Base-by-base conservation (phyloP, 306 rosid genomes). In the Cercis canadensis region DNA sequence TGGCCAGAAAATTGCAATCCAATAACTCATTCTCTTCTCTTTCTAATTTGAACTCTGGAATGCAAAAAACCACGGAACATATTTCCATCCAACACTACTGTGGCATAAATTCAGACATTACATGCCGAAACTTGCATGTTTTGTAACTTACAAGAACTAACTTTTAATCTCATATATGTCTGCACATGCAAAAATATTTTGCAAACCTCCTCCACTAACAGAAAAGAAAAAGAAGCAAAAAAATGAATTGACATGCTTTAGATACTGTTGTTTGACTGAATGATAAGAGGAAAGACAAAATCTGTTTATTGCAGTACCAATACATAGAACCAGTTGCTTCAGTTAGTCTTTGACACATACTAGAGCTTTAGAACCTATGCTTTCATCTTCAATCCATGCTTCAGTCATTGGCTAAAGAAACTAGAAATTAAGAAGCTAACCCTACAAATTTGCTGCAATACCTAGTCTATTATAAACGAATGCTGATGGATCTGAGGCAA, bases 301-400 rank as follows among this genome's bases (percentile, higher is more conserved):
- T 9, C 29, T 24, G 29, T 24, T 24, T 3, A 24, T 24, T 24
- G 29, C 29, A 24, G 3, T 1, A 24, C 46, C 12, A n/a, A 16
- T 8, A 37, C 17, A 31, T 14, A 37, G 61, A 72, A n/a, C 61
- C 57, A 32, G 32, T 10, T 39, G 51, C 16, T 61, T 49, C 52
- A 68, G 13, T 62, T 52, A 14, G 59, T 52, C 18, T 2, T 9
- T 32, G 51, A 32, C 46, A 57, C 41, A 24, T 24, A 5, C 47
- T 6, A 6, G 61, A 11, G 21, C 39, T 60, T 44, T 19, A 34
- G 14, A 46, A 47, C 11, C 64, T 43, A 64, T 32, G 47, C 34
- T 16, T 63, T 64, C 45, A 45, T 57, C 19, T 31, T 47, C 17
- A 56, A 47, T 37, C 62, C 34, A 70, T 19, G 61, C 36, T 7